Conservation (phyloP, 2,329 filamentous ascomycete genomes). For the Scedosporium dehoogii region DNA sequence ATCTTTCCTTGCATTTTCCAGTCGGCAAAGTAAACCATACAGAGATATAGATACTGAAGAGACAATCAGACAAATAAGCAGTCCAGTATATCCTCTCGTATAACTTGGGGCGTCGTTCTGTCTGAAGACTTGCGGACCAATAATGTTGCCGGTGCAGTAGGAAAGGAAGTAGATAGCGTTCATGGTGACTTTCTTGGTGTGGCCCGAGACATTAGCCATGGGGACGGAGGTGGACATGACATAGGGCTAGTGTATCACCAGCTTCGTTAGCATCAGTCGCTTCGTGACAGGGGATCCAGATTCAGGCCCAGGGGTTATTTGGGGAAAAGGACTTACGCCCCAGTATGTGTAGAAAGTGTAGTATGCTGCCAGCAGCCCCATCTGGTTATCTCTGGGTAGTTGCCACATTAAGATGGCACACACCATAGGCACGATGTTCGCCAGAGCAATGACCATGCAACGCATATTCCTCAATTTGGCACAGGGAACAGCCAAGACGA, state of each 20-base stretch:
- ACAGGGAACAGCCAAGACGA: not conserved
- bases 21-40: not conserved
- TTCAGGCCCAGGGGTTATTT: not conserved
- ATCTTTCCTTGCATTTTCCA: not conserved
- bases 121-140: conserved; percentile 35
- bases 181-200: conserved; percentile 35
- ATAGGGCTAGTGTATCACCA: no score
- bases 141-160: conserved; percentile 35
- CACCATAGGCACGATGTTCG: not conserved
- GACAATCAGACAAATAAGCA: conserved; percentile 32
- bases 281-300: not conserved
- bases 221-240: conserved; percentile 20
- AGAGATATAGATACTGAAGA: not conserved
- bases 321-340: not conserved
- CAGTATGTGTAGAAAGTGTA: not conserved
- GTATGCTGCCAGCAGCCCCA: not conserved
- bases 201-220: conserved; percentile 35
- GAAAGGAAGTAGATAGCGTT: conserved; percentile 36
- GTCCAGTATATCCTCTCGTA: conserved; percentile 39
- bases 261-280: no score
- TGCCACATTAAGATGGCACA: not conserved
- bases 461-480: not conserved
- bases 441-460: not conserved
- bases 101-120: conserved; percentile 35
- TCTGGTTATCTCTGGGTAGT: not conserved